Evolutionary conservation across 176 grass and related monocot species (phyloP).

Genomic region (Eremochloa ophiuroides): DNA sequence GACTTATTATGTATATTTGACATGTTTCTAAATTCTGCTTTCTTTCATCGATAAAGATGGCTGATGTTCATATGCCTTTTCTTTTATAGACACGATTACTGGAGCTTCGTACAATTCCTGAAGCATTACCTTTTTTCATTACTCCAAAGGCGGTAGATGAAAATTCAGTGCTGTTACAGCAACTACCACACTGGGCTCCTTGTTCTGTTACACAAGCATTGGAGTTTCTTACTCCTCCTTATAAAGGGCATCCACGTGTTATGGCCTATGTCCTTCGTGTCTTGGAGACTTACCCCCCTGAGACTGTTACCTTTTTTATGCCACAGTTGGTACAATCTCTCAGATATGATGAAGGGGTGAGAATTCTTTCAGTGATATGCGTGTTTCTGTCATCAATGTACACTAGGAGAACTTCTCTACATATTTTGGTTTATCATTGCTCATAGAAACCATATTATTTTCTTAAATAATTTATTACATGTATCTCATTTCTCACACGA

Average conservation of each 20-base stretch:
- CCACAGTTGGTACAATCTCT: conserved; percentile 97
- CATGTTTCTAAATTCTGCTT: background rate
- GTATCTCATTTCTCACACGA: conserved; percentile 14
- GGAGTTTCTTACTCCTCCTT: conserved; percentile 95
- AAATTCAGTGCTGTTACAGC: conserved; percentile 85
- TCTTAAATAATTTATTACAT: background rate
- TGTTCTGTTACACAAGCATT: conserved; percentile 97
- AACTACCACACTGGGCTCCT: conserved; percentile 93
- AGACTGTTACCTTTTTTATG: conserved; percentile 97
- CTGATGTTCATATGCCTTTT: conserved; percentile 5
- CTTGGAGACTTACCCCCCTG: conserved; percentile 95
- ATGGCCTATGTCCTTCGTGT: conserved; percentile 99
- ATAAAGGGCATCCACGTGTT: conserved; percentile 91
- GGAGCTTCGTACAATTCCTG: conserved; percentile 85
- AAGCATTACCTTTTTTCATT: conserved; percentile 97
- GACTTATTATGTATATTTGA: conserved; percentile 11
- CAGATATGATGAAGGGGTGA: conserved; percentile 93
- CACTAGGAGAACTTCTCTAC: conserved; percentile 7
- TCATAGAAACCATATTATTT: conserved; percentile 8
- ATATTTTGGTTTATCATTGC: conserved; percentile 26
- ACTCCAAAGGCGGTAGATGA: conserved; percentile 97
- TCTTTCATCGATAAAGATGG: conserved; percentile 15
- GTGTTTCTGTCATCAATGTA: conserved; percentile 10
- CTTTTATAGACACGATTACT: conserved; percentile 65
- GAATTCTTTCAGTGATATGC: conserved; percentile 31